These are phyloP conservation scores for Lablab purpureus DNA, from an alignment of 306 rosid genomes.

Conservation along the genomic window DNA sequence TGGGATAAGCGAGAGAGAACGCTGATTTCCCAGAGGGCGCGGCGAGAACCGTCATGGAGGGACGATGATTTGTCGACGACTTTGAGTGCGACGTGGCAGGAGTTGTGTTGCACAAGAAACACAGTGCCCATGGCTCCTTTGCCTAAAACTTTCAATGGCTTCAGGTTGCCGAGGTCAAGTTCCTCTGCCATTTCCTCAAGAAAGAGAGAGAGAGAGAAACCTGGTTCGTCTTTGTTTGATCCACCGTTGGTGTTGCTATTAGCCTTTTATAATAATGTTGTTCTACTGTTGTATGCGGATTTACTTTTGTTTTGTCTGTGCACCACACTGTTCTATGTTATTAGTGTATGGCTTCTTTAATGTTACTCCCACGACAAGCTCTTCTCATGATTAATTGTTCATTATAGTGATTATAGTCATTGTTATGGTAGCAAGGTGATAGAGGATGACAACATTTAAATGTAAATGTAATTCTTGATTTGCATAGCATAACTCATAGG, in stretches of 20 bases:
- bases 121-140: conserved; percentile 94
- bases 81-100: conserved; percentile 67
- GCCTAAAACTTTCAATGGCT: conserved; percentile 57
- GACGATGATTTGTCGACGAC: conserved; percentile 67
- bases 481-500: not conserved
- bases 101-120: conserved; percentile 59
- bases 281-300: not conserved
- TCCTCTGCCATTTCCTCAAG: not conserved
- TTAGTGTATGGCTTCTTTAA: too few species aligned
- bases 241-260: not conserved
- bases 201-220: not conserved
- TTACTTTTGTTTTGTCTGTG: not conserved
- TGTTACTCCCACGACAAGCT: too few species aligned
- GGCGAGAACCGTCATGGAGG: conserved; percentile 63
- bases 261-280: not conserved
- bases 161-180: not conserved
- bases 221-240: not conserved
- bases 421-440: too few species aligned
- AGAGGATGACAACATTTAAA: too few species aligned
- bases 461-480: not conserved
- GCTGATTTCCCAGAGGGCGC: conserved; percentile 85
- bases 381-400: too few species aligned
- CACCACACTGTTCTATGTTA: too few species aligned
- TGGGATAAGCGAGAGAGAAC: conserved; percentile 69
- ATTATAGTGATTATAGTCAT: too few species aligned